Evolutionary conservation across 164 flowering plant species (phyloP).

Genomic region (Sedum album): DNA sequence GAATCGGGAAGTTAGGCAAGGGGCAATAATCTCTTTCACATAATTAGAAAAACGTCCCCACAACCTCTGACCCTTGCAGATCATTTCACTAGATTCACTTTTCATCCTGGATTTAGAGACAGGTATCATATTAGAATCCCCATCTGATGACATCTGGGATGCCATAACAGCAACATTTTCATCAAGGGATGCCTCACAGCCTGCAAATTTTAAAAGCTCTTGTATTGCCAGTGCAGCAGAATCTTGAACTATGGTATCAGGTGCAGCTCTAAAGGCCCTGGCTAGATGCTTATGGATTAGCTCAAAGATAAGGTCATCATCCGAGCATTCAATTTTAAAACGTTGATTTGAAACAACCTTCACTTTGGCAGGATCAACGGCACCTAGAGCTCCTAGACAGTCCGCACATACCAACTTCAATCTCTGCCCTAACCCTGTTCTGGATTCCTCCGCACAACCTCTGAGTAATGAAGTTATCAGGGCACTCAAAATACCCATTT

Average conservation of each 20-base stretch:
- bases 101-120: conserved; percentile 16
- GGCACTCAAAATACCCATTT: conserved; percentile 73
- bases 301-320: conserved; percentile 97
- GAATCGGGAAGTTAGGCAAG: conserved; percentile 92
- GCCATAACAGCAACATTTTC: conserved; percentile 38
- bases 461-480: conserved; percentile 70
- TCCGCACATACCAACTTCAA: conserved; percentile 91
- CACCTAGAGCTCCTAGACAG: conserved; percentile 95
- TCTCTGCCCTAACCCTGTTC: conserved; percentile 78
- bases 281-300: conserved; percentile 93
- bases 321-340: conserved; percentile 94
- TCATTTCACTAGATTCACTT: conserved; percentile 26
- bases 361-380: conserved; percentile 96
- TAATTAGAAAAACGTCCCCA: conserved; percentile 96
- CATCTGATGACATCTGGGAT: conserved; percentile 25
- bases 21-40: conserved; percentile 96
- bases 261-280: conserved; percentile 94
- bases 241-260: conserved; percentile 88
- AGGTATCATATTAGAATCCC: conserved; percentile 19
- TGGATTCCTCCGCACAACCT: conserved; percentile 97
- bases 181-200: conserved; percentile 90
- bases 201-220: conserved; percentile 90
- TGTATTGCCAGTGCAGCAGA: conserved; percentile 98
- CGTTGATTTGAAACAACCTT: conserved; percentile 56
- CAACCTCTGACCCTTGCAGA: conserved; percentile 67